phyloP scores from a whole-genome alignment of 495 filamentous ascomycete genomes.

The Pyrenula aspistea region DNA sequence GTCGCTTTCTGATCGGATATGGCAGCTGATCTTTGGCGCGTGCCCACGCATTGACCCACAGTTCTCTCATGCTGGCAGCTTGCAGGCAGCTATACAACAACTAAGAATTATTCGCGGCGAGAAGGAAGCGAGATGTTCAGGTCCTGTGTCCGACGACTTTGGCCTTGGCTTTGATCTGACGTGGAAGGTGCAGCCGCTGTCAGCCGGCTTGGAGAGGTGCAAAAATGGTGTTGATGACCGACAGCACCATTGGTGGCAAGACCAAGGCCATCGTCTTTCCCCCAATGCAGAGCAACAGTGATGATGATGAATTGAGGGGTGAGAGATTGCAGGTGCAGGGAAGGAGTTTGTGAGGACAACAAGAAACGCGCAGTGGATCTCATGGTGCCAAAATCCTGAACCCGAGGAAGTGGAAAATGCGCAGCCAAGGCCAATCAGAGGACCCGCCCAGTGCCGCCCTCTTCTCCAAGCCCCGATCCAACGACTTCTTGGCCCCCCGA shows the following conservation, averaged over 20 bases:
- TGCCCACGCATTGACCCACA: neutral
- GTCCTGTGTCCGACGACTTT: too few relatives aligned
- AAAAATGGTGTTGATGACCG: neutral
- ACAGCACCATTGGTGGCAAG: neutral
- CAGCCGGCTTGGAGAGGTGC: neutral
- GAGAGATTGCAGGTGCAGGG: neutral
- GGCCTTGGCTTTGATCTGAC: too few relatives aligned
- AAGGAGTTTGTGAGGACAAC: neutral
- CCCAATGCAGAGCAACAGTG: too few relatives aligned
- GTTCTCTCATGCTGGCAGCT: neutral
- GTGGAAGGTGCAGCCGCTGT: too few relatives aligned
- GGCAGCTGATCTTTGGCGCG: neutral
- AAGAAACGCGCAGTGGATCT: neutral
- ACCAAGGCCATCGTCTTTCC: neutral
- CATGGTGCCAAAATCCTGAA: neutral
- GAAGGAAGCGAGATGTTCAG: neutral
- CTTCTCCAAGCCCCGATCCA: neutral
- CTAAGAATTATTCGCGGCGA: too few relatives aligned
- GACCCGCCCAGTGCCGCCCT: neutral
- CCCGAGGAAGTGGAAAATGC: too few relatives aligned
- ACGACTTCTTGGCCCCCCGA: neutral
- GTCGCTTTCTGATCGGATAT: constrained; percentile 34
- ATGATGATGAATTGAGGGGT: neutral
- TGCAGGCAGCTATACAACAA: neutral
- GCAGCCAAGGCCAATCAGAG: neutral